A percentile compares a stretch with the other conserved stretches of the same genome.
Conservation (phyloP, 2,329 filamentous ascomycete genomes). For the Incumbomyces delicatus region DNA sequence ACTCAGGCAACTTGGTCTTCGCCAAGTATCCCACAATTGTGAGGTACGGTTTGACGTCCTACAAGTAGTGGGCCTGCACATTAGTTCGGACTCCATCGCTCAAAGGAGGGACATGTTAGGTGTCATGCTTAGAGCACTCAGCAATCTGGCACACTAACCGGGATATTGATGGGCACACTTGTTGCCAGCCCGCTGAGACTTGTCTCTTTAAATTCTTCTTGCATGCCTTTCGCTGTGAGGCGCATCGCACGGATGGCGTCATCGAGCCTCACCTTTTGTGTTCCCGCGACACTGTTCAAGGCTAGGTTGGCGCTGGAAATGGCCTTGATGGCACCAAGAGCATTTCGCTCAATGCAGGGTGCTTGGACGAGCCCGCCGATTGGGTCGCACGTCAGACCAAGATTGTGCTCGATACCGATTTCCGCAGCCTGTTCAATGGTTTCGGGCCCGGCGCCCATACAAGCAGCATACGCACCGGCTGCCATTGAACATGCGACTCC, state of each 20-base stretch:
- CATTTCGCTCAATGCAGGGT: conserved; percentile 17
- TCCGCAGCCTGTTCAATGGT: conserved; percentile 17
- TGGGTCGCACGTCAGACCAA: conserved; percentile 17
- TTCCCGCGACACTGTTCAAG: conserved; percentile 13
- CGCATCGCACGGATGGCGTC: conserved; percentile 18
- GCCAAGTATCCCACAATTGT: too few species aligned
- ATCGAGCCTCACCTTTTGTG: conserved; percentile 16
- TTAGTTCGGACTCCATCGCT: background rate
- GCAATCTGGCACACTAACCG: conserved; percentile 18
- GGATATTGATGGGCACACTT: conserved; percentile 16
- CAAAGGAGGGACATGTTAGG: background rate
- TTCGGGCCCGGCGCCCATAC: conserved; percentile 16
- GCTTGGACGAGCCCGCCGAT: conserved; percentile 17
- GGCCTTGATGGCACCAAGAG: conserved; percentile 17
- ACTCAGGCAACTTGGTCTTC: too few species aligned
- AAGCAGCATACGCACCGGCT: conserved; percentile 16
- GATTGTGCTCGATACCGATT: conserved; percentile 18
- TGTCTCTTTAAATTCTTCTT: conserved; percentile 18
- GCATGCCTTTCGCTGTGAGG: conserved; percentile 16
- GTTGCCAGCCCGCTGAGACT: conserved; percentile 17
- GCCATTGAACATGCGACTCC: conserved; percentile 18
- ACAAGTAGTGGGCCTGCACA: background rate
- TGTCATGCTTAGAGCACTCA: conserved; percentile 2
- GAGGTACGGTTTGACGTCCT: background rate
- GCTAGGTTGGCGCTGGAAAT: conserved; percentile 17